Evolutionary conservation across 2,329 filamentous ascomycete species (phyloP).

Genomic region (Xylaria sp.): DNA sequence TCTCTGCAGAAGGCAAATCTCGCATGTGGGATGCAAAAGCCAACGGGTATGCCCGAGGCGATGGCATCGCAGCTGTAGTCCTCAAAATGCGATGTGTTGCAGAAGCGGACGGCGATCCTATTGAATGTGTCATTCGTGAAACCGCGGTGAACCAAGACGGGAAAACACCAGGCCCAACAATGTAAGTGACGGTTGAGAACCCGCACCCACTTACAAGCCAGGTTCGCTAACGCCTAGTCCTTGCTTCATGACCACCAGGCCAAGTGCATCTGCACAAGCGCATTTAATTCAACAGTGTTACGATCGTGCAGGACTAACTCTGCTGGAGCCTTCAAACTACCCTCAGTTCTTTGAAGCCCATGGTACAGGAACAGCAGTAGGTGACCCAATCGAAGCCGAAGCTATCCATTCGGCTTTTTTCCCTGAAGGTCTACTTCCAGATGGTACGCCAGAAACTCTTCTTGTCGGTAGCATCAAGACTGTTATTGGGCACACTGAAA

Average conservation of each 20-base stretch:
- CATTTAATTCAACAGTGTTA: neutral
- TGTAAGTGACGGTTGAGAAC: neutral
- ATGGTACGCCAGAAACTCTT: neutral
- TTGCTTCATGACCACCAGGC: neutral
- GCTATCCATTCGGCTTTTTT: slow-evolving; percentile 21
- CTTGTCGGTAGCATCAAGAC: slow-evolving; percentile 27
- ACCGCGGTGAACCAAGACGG: neutral
- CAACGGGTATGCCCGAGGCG: neutral
- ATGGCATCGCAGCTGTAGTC: neutral
- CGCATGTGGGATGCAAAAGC: neutral
- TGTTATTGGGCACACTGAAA: slow-evolving; percentile 7
- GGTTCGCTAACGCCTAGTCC: too few species aligned
- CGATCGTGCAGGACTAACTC: neutral
- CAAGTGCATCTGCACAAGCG: neutral
- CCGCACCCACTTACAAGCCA: neutral
- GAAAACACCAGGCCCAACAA: slow-evolving; percentile 22
- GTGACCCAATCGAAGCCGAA: slow-evolving; percentile 35
- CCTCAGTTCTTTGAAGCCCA: slow-evolving; percentile 34
- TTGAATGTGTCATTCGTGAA: neutral
- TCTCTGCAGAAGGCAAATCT: neutral
- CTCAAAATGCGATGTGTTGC: neutral
- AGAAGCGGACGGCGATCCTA: neutral
- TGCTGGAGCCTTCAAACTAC: neutral
- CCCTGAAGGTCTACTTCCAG: neutral
- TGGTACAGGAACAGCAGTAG: slow-evolving; percentile 33